A percentile compares a stretch with the other conserved stretches of the same genome.
Conservation (phyloP, 2,329 filamentous ascomycete genomes). For the Setomelanomma holmii region DNA sequence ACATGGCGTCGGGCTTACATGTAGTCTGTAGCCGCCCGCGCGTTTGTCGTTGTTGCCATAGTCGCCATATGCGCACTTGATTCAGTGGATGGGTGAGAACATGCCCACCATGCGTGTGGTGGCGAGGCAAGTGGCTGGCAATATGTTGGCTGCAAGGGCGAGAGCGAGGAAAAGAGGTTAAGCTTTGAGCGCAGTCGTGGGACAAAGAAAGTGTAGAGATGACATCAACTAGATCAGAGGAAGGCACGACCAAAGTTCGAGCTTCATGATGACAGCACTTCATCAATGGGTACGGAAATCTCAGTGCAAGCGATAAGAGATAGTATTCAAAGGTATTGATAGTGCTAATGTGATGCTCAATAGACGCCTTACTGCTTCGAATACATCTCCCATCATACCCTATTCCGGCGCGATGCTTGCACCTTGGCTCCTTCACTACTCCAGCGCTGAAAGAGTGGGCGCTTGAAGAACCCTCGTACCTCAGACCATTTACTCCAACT, state of each 20-base stretch:
- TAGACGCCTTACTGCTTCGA: background rate
- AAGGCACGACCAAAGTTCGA: too few species aligned
- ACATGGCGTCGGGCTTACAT: background rate
- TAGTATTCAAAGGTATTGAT: background rate
- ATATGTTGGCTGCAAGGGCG: background rate
- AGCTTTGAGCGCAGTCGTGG: background rate
- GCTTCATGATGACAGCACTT: background rate
- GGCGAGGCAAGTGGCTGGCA: background rate
- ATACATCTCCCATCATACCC: background rate
- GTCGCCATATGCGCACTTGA: background rate
- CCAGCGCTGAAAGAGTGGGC: too few species aligned
- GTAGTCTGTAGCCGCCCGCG: background rate
- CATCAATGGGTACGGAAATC: background rate
- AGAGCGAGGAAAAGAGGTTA: background rate
- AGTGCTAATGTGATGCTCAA: background rate
- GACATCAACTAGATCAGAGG: background rate
- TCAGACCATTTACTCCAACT: background rate
- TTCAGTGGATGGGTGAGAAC: too few species aligned
- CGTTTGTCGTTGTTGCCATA: background rate
- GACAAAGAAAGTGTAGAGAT: too few species aligned
- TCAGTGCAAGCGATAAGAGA: background rate
- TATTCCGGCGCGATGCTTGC: too few species aligned
- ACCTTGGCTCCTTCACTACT: too few species aligned
- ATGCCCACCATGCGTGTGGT: background rate
- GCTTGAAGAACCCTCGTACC: too few species aligned